Percentiles rank a stretch among this genome's conserved stretches.
Evolutionary conservation across 768 basidiomycete species (phyloP).

Genomic region (Pleurotus eryngii): DNA sequence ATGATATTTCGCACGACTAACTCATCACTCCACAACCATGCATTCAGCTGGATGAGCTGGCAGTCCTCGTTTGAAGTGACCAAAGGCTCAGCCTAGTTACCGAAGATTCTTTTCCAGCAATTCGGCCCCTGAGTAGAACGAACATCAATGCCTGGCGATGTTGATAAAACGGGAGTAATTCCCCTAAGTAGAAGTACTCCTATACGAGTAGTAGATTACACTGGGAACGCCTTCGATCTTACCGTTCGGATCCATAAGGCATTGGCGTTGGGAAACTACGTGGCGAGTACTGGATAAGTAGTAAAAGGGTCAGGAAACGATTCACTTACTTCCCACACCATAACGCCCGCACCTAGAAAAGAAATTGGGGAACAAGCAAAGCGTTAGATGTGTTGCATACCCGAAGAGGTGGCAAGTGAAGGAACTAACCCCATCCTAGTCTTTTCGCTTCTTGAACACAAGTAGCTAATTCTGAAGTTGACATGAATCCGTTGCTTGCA

Average conservation of each 20-base stretch:
- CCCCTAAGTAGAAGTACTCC: no score
- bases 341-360: slow-evolving; percentile 24
- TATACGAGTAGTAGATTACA: slow-evolving; percentile 14
- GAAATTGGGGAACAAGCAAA: not conserved
- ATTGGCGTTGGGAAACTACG: slow-evolving; percentile 38
- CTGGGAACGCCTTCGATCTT: slow-evolving; percentile 31
- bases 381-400: not conserved
- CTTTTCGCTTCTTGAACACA: slow-evolving; percentile 60
- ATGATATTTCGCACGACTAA: no score
- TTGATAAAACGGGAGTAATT: no score
- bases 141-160: no score
- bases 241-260: slow-evolving; percentile 39
- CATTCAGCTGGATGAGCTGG: no score
- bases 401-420: not conserved
- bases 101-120: no score
- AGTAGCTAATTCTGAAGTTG: slow-evolving; percentile 47
- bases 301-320: not conserved
- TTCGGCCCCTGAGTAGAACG: no score
- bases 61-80: no score
- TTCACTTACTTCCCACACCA: slow-evolving; percentile 26
- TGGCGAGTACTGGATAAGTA: not conserved
- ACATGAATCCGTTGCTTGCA: slow-evolving; percentile 62
- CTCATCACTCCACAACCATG: no score
- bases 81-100: no score
- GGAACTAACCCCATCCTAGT: slow-evolving; percentile 63